These are phyloP conservation scores for Hebeloma cylindrosporum DNA, from an alignment of 768 basidiomycete genomes.

Conservation along the genomic window DNA sequence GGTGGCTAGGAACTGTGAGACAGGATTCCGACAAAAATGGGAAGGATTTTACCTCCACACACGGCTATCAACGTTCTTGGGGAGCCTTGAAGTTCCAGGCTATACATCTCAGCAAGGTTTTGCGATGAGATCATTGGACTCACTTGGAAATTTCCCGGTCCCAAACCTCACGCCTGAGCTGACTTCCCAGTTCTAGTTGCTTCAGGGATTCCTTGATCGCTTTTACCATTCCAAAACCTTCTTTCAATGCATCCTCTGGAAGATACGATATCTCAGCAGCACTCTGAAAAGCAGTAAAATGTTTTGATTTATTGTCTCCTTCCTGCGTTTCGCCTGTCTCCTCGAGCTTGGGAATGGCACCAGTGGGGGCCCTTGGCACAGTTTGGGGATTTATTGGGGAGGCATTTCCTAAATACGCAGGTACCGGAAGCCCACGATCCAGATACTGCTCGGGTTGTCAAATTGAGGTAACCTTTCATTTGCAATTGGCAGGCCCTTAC, in stretches of 20 bases:
- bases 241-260: conserved; percentile 49
- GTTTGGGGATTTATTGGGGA: too few species aligned
- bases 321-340: background rate
- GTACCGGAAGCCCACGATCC: conserved; percentile 29
- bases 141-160: conserved; percentile 51
- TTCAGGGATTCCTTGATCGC: conserved; percentile 43
- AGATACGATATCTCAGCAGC: conserved; percentile 45
- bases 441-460: conserved; percentile 16
- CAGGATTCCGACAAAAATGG: background rate
- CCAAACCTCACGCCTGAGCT: conserved; percentile 61
- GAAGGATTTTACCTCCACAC: conserved; percentile 48
- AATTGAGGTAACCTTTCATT: too few species aligned
- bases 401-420: too few species aligned
- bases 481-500: conserved; percentile 25
- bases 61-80: conserved; percentile 65
- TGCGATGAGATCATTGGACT: conserved; percentile 9
- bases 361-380: background rate
- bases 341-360: background rate
- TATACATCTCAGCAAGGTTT: conserved; percentile 20
- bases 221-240: conserved; percentile 55
- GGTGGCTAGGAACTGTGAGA: conserved; percentile 39
- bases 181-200: conserved; percentile 50
- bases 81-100: conserved; percentile 47
- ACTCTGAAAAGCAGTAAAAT: conserved; percentile 38
- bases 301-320: conserved; percentile 11